These are phyloP conservation scores for Hypomontagnella monticulosa DNA, from an alignment of 495 filamentous ascomycete genomes.

Conservation along the genomic window DNA sequence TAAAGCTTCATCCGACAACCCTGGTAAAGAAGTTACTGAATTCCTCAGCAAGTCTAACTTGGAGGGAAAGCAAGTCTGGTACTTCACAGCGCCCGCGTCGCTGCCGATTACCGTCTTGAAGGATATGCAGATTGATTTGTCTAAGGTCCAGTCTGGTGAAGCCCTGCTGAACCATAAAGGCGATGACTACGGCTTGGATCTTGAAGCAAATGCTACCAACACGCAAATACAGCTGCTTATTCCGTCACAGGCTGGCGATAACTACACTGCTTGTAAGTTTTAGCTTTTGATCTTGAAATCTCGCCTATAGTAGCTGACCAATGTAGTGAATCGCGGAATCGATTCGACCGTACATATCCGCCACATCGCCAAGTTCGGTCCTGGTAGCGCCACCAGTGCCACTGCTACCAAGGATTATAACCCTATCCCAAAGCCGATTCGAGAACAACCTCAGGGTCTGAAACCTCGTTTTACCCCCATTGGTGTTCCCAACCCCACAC, in stretches of 20 bases:
- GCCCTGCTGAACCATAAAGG: conserved; percentile 54
- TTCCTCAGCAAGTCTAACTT: conserved; percentile 55
- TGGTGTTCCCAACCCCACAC: conserved; percentile 46
- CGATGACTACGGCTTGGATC: conserved; percentile 49
- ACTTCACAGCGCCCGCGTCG: conserved; percentile 59
- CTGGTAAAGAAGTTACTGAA: conserved; percentile 44
- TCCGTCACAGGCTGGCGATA: conserved; percentile 51
- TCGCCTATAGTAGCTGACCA: conserved; percentile 24
- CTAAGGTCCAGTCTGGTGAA: conserved; percentile 48
- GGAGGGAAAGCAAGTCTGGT: conserved; percentile 62
- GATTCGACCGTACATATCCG: conserved; percentile 57
- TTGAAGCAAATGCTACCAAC: conserved; percentile 48
- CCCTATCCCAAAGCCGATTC: conserved; percentile 43
- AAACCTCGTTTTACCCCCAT: conserved; percentile 55
- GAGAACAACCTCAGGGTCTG: conserved; percentile 58
- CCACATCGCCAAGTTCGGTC: conserved; percentile 52
- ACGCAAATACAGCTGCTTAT: conserved; percentile 57
- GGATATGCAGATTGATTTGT: conserved; percentile 55
- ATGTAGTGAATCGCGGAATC: conserved; percentile 49
- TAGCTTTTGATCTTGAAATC: not conserved
- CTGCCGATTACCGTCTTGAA: conserved; percentile 59
- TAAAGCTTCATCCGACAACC: conserved; percentile 48
- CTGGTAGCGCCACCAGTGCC: conserved; percentile 37
- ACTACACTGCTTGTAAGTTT: conserved; percentile 53
- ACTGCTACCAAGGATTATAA: conserved; percentile 37